phyloP scores from a whole-genome alignment of 2,329 filamentous ascomycete species.

The Fusarium odoratissimum region DNA sequence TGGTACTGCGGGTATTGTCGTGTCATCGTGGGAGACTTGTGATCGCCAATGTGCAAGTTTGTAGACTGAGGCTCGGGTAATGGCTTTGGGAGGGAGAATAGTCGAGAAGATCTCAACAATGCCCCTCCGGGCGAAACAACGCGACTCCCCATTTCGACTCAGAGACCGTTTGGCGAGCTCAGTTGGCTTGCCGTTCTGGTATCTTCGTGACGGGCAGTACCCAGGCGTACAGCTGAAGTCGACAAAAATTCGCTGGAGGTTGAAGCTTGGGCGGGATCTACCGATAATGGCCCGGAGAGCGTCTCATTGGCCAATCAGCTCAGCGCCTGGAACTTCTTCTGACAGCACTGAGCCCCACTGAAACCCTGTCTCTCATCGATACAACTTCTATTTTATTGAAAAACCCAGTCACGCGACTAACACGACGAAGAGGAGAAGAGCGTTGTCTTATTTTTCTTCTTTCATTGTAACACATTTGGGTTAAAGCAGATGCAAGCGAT shows the following conservation, averaged over 20 bases:
- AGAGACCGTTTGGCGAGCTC: constrained; percentile 45
- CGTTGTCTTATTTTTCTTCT: neutral
- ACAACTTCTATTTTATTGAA: constrained; percentile 18
- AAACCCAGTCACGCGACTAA: constrained; percentile 21
- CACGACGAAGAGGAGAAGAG: constrained; percentile 11
- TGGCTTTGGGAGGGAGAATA: constrained; percentile 87
- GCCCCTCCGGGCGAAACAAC: constrained; percentile 70
- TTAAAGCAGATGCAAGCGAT: constrained; percentile 46
- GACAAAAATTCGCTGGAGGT: constrained; percentile 48
- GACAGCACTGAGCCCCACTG: constrained; percentile 35
- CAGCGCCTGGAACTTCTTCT: constrained; percentile 1
- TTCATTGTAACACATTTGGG: neutral
- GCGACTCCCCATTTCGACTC: constrained; percentile 49
- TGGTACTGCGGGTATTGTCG: constrained; percentile 83
- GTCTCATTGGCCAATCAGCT: constrained; percentile 35
- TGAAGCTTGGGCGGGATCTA: constrained; percentile 41
- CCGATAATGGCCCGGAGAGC: constrained; percentile 50
- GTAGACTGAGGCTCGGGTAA: constrained; percentile 72
- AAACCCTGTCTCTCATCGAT: constrained; percentile 30
- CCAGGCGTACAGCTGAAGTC: constrained; percentile 25
- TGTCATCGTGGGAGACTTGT: constrained; percentile 64
- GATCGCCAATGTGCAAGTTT: constrained; percentile 49
- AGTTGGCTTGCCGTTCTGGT: constrained; percentile 45
- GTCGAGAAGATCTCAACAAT: constrained; percentile 85
- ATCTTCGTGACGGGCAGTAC: constrained; percentile 33